Percentiles rank a stretch among this genome's conserved stretches.
phyloP scores from a whole-genome alignment of 2,329 filamentous ascomycete genomes.

The Rhinocladiella similis region DNA sequence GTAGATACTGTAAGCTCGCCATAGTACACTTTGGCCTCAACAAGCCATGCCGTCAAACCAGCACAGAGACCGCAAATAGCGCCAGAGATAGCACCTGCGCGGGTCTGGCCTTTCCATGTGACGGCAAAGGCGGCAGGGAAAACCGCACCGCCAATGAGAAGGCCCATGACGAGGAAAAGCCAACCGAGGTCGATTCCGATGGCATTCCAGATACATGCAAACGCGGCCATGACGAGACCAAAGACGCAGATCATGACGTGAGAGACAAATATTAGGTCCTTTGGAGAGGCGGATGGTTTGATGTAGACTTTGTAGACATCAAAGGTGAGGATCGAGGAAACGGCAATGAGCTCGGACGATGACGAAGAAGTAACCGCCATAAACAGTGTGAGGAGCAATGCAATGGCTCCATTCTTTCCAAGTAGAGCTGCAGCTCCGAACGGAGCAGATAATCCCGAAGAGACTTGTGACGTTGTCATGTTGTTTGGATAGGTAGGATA shows the following conservation, averaged over 20 bases:
- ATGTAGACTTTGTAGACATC: slow-evolving; percentile 86
- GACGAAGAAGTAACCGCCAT: slow-evolving; percentile 85
- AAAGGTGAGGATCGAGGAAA: slow-evolving; percentile 83
- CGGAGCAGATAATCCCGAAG: slow-evolving; percentile 25
- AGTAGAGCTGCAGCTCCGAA: slow-evolving; percentile 74
- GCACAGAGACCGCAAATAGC: slow-evolving; percentile 68
- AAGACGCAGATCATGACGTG: slow-evolving; percentile 72
- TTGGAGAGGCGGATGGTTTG: slow-evolving; percentile 72
- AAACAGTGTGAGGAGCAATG: slow-evolving; percentile 76
- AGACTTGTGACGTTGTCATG: slow-evolving; percentile 25
- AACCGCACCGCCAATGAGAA: slow-evolving; percentile 80
- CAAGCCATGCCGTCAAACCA: slow-evolving; percentile 76
- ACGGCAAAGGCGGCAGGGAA: slow-evolving; percentile 80
- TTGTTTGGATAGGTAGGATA: slow-evolving; percentile 41
- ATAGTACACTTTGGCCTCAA: slow-evolving; percentile 68
- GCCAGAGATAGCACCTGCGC: slow-evolving; percentile 68
- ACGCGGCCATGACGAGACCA: slow-evolving; percentile 73
- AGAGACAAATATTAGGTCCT: slow-evolving; percentile 73
- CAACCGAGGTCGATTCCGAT: slow-evolving; percentile 75
- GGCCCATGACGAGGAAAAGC: slow-evolving; percentile 83
- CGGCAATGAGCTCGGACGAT: slow-evolving; percentile 79
- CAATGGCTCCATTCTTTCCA: slow-evolving; percentile 74
- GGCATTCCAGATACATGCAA: slow-evolving; percentile 71
- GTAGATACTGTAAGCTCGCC: slow-evolving; percentile 68
- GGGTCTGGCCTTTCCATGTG: slow-evolving; percentile 76